Evolutionary conservation across 2,329 filamentous ascomycete genomes (phyloP).

Genomic region (Alternaria rosae): DNA sequence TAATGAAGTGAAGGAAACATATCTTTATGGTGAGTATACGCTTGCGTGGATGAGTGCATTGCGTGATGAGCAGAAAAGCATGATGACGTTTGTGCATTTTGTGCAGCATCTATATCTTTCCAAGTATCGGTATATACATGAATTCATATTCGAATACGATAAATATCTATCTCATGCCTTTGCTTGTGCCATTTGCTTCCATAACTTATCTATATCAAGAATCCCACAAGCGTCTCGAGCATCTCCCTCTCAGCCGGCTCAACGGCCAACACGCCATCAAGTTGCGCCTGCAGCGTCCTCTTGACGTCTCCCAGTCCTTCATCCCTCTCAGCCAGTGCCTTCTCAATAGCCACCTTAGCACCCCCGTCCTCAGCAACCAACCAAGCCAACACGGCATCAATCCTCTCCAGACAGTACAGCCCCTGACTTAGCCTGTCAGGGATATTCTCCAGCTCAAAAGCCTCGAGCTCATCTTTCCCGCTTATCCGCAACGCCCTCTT

Average conservation of each 20-base stretch:
- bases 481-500: constrained; percentile 63
- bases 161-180: neutral
- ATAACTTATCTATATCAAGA: constrained; percentile 28
- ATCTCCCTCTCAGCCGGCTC: constrained; percentile 68
- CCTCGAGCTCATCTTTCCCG: constrained; percentile 68
- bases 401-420: constrained; percentile 79
- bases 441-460: constrained; percentile 74
- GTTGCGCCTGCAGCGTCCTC: constrained; percentile 73
- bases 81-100: neutral
- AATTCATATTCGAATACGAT: neutral
- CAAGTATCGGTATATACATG: neutral
- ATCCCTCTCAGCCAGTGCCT: constrained; percentile 71
- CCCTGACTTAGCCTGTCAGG: constrained; percentile 82
- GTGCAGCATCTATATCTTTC: neutral
- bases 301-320: constrained; percentile 70
- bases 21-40: neutral
- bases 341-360: constrained; percentile 69
- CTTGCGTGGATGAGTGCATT: neutral
- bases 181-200: neutral
- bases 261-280: constrained; percentile 63
- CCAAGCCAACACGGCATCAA: constrained; percentile 90
- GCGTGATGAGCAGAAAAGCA: neutral
- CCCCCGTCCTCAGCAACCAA: constrained; percentile 87
- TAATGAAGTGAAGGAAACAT: neutral
- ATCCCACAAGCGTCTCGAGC: constrained; percentile 63